Conservation (phyloP, 2,329 filamentous ascomycete species). For the Penicillium sp. region DNA sequence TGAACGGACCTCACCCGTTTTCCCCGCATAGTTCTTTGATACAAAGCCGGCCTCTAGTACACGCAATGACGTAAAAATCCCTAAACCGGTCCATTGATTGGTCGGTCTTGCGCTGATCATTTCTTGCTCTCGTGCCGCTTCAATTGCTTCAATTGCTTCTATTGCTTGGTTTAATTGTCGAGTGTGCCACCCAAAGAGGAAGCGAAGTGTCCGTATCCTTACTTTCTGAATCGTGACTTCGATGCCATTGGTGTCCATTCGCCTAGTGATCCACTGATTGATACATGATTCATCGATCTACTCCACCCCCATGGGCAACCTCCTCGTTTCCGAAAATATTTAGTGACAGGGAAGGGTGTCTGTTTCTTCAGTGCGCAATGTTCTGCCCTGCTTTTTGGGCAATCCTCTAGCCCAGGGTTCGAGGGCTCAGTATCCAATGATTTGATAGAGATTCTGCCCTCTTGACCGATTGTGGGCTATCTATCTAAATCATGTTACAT, state of each 20-base stretch:
- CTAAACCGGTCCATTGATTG: constrained; percentile 6
- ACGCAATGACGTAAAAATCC: constrained; percentile 13
- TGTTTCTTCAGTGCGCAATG: neutral
- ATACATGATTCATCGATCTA: neutral
- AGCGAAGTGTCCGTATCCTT: neutral
- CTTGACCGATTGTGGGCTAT: neutral
- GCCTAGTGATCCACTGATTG: constrained; percentile 11
- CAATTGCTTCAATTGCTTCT: neutral
- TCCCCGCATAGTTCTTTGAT: neutral
- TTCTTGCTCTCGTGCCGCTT: neutral
- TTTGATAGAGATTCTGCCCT: neutral
- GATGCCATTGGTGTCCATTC: constrained; percentile 10
- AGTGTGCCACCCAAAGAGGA: neutral
- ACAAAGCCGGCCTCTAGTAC: neutral
- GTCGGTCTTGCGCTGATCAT: constrained; percentile 4
- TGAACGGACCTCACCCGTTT: neutral
- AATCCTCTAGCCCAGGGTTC: neutral
- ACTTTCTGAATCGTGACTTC: neutral
- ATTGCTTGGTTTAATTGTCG: constrained; percentile 3
- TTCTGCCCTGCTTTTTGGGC: neutral
- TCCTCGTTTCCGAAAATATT: constrained; percentile 3
- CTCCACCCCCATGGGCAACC: constrained; percentile 3
- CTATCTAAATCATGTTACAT: constrained; percentile 5
- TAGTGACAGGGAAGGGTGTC: constrained; percentile 6
- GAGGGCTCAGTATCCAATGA: neutral